phyloP scores from a whole-genome alignment of 805 yeast genomes.

The Lipomyces starkeyi region DNA sequence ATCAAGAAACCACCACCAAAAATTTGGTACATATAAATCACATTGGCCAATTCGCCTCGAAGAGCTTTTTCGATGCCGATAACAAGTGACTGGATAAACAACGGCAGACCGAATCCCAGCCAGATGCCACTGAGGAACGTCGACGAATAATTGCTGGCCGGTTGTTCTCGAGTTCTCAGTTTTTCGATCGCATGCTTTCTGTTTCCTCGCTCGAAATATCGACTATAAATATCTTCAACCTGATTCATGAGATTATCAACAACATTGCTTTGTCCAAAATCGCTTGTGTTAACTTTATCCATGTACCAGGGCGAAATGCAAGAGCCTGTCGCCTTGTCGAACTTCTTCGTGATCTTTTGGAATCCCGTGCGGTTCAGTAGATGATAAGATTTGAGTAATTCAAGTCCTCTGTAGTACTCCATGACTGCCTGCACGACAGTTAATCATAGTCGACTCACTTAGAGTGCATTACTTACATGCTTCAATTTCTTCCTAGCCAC shows the following conservation, averaged over 20 bases:
- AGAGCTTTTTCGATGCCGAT: constrained; percentile 51
- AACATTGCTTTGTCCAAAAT: constrained; percentile 66
- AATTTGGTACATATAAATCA: constrained; percentile 70
- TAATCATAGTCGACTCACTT: constrained; percentile 43
- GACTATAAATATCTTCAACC: constrained; percentile 71
- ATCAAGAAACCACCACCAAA: constrained; percentile 90
- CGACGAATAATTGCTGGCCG: constrained; percentile 49
- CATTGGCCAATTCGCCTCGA: constrained; percentile 56
- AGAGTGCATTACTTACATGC: constrained; percentile 10
- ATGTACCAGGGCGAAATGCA: constrained; percentile 56
- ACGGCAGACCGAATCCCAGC: constrained; percentile 73
- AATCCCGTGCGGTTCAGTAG: constrained; percentile 85
- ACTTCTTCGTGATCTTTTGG: constrained; percentile 87
- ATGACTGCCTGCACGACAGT: constrained; percentile 58
- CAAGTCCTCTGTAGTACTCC: constrained; percentile 76
- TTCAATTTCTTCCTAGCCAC: constrained; percentile 34
- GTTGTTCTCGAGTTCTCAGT: constrained; percentile 57
- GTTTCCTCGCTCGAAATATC: constrained; percentile 71
- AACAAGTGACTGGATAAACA: constrained; percentile 65
- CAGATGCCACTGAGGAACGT: constrained; percentile 68
- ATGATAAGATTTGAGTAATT: constrained; percentile 71
- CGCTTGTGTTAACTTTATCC: constrained; percentile 61
- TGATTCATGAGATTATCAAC: constrained; percentile 67
- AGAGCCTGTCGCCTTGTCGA: constrained; percentile 71
- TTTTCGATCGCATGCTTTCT: constrained; percentile 75